Evolutionary conservation across 1,284 basidiomycete species (phyloP).

Genomic region (Ustilago curta): DNA sequence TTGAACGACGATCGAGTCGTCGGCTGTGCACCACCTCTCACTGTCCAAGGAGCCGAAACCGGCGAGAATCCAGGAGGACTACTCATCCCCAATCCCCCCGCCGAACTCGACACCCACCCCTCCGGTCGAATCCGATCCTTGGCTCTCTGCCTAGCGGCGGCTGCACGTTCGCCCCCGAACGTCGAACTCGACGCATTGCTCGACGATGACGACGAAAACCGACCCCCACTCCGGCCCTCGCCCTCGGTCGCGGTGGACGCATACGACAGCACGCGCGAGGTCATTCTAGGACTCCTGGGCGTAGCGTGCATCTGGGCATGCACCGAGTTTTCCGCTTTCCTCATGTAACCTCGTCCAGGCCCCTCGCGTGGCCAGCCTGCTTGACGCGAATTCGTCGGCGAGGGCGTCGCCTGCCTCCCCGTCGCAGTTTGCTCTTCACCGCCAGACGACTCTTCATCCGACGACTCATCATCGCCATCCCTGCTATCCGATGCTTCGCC

Average conservation of each 20-base stretch:
- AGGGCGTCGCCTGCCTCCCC: slow-evolving; percentile 10
- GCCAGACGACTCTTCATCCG: slow-evolving; percentile 40
- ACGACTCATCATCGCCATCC: slow-evolving; percentile 62
- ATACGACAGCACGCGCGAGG: slow-evolving; percentile 32
- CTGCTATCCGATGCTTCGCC: slow-evolving; percentile 51
- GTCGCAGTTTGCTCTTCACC: slow-evolving; percentile 17
- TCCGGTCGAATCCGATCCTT: slow-evolving; percentile 37
- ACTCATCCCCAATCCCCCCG: slow-evolving; percentile 22
- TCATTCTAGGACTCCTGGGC: slow-evolving; percentile 46
- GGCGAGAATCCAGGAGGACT: slow-evolving; percentile 15
- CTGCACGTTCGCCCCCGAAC: slow-evolving; percentile 17
- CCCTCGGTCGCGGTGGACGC: slow-evolving; percentile 34
- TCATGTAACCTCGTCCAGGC: slow-evolving; percentile 38
- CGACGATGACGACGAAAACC: slow-evolving; percentile 15
- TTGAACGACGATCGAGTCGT: background rate
- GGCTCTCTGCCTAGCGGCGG: slow-evolving; percentile 27
- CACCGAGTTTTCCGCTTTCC: slow-evolving; percentile 42
- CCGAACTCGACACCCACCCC: slow-evolving; percentile 35
- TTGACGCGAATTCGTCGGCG: slow-evolving; percentile 20
- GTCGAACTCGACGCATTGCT: slow-evolving; percentile 34
- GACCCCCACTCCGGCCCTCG: slow-evolving; percentile 24
- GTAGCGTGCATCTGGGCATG: slow-evolving; percentile 39
- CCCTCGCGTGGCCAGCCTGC: slow-evolving; percentile 28
- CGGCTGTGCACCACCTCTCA: slow-evolving; percentile 11
- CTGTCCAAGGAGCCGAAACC: background rate